Evolutionary conservation across 495 filamentous ascomycete species (phyloP), one percentile per base, ranked within the genome.

Genomic region (Annulohypoxylon moriforme): DNA sequence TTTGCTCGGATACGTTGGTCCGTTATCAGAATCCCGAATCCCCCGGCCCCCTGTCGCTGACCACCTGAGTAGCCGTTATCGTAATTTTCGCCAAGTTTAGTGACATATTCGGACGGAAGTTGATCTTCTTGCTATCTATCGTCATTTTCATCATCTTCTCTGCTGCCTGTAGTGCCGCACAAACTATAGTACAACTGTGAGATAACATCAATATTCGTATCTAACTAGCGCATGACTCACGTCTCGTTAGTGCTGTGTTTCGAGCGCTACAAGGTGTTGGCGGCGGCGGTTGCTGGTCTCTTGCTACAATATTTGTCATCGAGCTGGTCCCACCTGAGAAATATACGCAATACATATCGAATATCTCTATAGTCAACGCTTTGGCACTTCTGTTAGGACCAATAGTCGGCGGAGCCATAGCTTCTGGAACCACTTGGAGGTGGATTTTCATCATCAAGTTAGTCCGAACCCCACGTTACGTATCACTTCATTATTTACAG

Each of bases 1-100:
- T 60, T 31, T 78, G 13, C 50, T 75, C 2, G 59, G 67, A 0
- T 79, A 79, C 31, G 66, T 75, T 16, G 66, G 77, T 77, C 16
- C 13, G 49, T 31, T 31, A 27, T n/a, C 4, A 6, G 24, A 24
- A 22, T 2, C 7, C 16, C 25, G 3, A 49, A 49, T 2, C 13
- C 3, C 1, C 44, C 18, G 7, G 1, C 13, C 5, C 8, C 22
- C 9, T 22, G 20, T 33, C 11, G 25, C 25, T 53, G 1, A 53
- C 5, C 0, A 53, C 7, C 18, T 8, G 14, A 16, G 33, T 33
- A 53, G 50, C 13, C 3, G 50, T 33, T 0, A 53, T 53, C n/a
- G 50, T 53, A 1, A 53, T 53, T 2, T 33, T 31, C 11, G 25
- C 50, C 25, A 53, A 53, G 13, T 33, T 53, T 18, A 53, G 50